Evolutionary conservation across 2,329 filamentous ascomycete species (phyloP).

Genomic region (Alternaria ventricosa): DNA sequence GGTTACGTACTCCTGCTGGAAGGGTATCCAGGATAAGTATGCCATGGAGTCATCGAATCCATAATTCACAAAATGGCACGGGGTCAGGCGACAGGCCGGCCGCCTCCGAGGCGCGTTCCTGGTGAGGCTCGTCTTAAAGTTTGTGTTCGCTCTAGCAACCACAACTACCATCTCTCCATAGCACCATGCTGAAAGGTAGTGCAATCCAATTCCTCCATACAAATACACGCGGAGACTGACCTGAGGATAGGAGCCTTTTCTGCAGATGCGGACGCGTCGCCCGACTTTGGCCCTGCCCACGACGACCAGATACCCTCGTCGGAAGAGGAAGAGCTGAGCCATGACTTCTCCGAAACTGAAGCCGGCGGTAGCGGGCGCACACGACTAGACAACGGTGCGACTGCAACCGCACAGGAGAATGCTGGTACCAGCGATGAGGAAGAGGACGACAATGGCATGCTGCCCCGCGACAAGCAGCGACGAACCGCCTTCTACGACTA

Average conservation of each 20-base stretch:
- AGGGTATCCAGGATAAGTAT: background rate
- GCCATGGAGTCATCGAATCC: conserved; percentile 7
- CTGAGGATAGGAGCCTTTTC: conserved; percentile 31
- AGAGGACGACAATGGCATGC: conserved; percentile 44
- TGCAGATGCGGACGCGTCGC: conserved; percentile 46
- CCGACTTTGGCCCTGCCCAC: conserved; percentile 39
- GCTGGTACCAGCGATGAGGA: conserved; percentile 35
- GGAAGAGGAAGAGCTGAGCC: conserved; percentile 44
- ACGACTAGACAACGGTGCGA: conserved; percentile 26
- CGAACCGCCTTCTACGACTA: conserved; percentile 93
- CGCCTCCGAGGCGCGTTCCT: conserved; percentile 16
- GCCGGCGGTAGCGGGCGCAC: conserved; percentile 16
- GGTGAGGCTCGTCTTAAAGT: conserved; percentile 9
- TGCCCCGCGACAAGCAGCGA: conserved; percentile 60
- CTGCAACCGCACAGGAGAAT: conserved; percentile 23
- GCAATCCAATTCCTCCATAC: conserved; percentile 1
- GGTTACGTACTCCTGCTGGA: background rate
- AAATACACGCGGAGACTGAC: conserved; percentile 12
- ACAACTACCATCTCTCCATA: conserved; percentile 18
- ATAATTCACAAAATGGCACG: conserved; percentile 16
- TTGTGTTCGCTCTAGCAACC: conserved; percentile 18
- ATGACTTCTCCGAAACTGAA: conserved; percentile 39
- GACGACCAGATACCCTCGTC: conserved; percentile 46
- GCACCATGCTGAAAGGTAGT: conserved; percentile 39
- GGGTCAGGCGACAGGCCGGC: conserved; percentile 20